Percentiles rank a stretch among this genome's conserved stretches.
These are phyloP conservation scores for Xylaria sp. DNA, from an alignment of 2,329 filamentous ascomycete species.

Conservation along the genomic window DNA sequence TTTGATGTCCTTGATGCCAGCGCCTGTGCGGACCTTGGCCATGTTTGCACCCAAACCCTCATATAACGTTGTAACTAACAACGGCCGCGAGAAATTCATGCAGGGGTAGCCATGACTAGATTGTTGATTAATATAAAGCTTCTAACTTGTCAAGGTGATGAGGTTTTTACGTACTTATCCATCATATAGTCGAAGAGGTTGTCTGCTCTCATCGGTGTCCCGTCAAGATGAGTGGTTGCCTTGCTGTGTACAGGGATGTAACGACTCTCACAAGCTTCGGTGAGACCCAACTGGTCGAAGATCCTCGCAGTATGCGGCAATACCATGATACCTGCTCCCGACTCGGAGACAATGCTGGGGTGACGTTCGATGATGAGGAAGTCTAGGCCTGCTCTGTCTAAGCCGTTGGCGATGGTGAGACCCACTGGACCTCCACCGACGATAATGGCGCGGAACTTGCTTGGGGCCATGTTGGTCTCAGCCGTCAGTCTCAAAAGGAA, in stretches of 20 bases:
- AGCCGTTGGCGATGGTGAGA: slow-evolving; percentile 31
- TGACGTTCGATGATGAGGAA: slow-evolving; percentile 33
- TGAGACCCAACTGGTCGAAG: slow-evolving; percentile 35
- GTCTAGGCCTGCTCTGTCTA: slow-evolving; percentile 32
- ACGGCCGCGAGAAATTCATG: slow-evolving; percentile 35
- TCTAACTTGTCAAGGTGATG: neutral
- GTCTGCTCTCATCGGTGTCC: slow-evolving; percentile 7
- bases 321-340: slow-evolving; percentile 32
- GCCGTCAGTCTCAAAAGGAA: no score
- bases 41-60: slow-evolving; percentile 16
- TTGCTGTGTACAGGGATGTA: slow-evolving; percentile 27
- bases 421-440: slow-evolving; percentile 36
- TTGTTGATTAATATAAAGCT: neutral
- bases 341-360: slow-evolving; percentile 25
- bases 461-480: slow-evolving; percentile 6
- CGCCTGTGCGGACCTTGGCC: slow-evolving; percentile 29
- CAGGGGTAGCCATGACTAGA: slow-evolving; percentile 35
- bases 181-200: slow-evolving; percentile 15
- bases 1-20: slow-evolving; percentile 28
- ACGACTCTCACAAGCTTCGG: slow-evolving; percentile 27
- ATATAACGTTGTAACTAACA: slow-evolving; percentile 24
- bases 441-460: slow-evolving; percentile 37
- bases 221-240: slow-evolving; percentile 25
- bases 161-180: slow-evolving; percentile 20
- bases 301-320: slow-evolving; percentile 33